Evolutionary conservation across 2,329 filamentous ascomycete genomes (phyloP), one percentile per base, ranked within the genome.

Genomic region (Tolypocladium inflatum): DNA sequence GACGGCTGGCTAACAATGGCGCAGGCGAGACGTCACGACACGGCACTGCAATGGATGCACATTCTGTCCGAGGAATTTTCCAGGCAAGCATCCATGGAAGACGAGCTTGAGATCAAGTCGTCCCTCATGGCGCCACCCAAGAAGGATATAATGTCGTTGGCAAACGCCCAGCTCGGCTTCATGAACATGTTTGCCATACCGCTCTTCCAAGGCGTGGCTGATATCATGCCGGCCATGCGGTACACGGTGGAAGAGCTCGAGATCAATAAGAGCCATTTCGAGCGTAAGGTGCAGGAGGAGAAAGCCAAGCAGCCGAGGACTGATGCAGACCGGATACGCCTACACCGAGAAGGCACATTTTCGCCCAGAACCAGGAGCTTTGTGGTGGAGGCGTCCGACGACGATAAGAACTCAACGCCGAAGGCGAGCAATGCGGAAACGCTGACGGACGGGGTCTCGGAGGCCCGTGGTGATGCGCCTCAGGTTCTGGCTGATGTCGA

Each of bases 41-140:
- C 91, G 33, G 94, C 94, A 26, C 79, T 90, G 50, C 82, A 88
- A 70, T 99, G 94, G 94, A 96, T 94, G 66, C 83, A 88, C 66
- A 92, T 96, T 53, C 79, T 99, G n/a, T 93, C 94, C 19, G 90
- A 96, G 62, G 94, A 99, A 70, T 97, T 97, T 66, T 88, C 92
- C 42, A 86, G 94, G 55, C 94, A 99, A 74, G 91, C 91, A 1
- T 84, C 87, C 17, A 96, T 97, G 89, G 94, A 99, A 73, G 79
- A 80, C 58, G 90, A 96, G 67, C 82, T 97, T 26, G 85, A 89
- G 21, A 95, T 99, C 68, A 85, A 88, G 53, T 93, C 93, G 0
- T 92, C 92, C 37, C 80, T 99, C 3, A 91, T 96, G 66, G 86
- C 92, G 1, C 86, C 88, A 4, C 91, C 94, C 45, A 86, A 90